Conservation (phyloP, 1,139 yeast species). For the Hansenula sp. region DNA sequence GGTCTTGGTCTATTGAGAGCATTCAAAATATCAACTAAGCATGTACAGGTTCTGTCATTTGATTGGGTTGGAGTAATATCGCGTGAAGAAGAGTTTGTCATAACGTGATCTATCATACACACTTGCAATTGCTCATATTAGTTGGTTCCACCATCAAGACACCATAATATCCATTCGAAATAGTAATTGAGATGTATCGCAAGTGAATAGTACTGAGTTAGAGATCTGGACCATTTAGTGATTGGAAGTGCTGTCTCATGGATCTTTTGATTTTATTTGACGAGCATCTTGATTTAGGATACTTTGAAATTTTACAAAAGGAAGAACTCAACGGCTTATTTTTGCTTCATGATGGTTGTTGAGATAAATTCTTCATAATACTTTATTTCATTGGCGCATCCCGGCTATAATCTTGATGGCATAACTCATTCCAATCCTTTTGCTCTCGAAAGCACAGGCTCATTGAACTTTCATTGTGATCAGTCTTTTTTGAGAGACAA, state of each 20-base stretch:
- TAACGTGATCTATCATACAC: too few relatives aligned
- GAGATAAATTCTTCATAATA: neutral
- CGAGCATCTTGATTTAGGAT: slow-evolving; percentile 2
- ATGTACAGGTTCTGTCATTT: too few relatives aligned
- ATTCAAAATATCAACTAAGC: too few relatives aligned
- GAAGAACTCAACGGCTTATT: neutral
- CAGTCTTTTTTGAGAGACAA: too few relatives aligned
- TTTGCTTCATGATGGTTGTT: neutral
- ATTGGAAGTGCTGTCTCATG: neutral
- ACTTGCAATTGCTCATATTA: too few relatives aligned
- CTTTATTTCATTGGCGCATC: slow-evolving; percentile 3
- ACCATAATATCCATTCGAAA: too few relatives aligned
- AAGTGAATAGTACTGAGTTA: neutral
- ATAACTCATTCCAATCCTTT: neutral
- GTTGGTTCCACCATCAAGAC: too few relatives aligned
- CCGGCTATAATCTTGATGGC: slow-evolving; percentile 3
- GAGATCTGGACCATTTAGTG: neutral
- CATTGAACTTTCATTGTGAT: neutral
- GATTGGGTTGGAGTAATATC: too few relatives aligned
- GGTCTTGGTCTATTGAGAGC: too few relatives aligned
- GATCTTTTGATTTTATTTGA: neutral
- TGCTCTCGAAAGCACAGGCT: neutral
- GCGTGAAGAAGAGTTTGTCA: too few relatives aligned
- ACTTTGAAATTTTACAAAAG: slow-evolving; percentile 1
- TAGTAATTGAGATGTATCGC: too few relatives aligned